These are phyloP conservation scores for Exophiala sp. DNA, from an alignment of 2,329 filamentous ascomycete genomes.

Conservation along the genomic window DNA sequence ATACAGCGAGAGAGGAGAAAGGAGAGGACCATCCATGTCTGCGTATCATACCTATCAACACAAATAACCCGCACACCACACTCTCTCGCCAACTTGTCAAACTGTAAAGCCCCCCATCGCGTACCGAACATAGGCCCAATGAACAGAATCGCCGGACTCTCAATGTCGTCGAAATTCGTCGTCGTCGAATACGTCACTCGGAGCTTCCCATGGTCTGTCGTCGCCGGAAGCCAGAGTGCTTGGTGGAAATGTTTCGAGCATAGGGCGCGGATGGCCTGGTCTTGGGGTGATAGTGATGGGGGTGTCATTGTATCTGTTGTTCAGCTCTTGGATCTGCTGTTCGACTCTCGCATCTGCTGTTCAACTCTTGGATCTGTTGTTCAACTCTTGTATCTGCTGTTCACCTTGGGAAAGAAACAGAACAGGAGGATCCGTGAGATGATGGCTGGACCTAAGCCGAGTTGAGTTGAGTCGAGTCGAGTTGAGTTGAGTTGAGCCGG, in stretches of 20 bases:
- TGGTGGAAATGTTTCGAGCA: conserved; percentile 1
- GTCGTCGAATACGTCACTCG: conserved; percentile 1
- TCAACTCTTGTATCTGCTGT: too few species aligned
- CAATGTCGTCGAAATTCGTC: conserved; percentile 2
- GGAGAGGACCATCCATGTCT: too few species aligned
- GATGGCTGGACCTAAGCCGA: too few species aligned
- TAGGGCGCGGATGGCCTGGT: not conserved
- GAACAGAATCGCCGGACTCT: conserved; percentile 3
- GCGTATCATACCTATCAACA: conserved; percentile 2
- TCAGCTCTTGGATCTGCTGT: too few species aligned
- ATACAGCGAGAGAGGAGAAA: not conserved
- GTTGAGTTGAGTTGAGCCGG: too few species aligned
- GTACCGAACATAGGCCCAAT: conserved; percentile 5
- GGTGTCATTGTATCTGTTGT: too few species aligned
- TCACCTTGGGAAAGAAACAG: too few species aligned
- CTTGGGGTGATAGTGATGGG: not conserved
- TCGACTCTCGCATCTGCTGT: too few species aligned
- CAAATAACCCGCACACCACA: conserved; percentile 4
- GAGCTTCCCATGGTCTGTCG: not conserved
- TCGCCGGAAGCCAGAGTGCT: not conserved
- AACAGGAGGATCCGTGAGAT: too few species aligned
- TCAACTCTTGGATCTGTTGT: too few species aligned
- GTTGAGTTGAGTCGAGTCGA: too few species aligned
- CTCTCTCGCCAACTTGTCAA: conserved; percentile 1
- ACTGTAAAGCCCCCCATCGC: conserved; percentile 1